Percentiles rank a stretch among this genome's conserved stretches.
Conservation (phyloP, 495 filamentous ascomycete species). For the Penicillium bovifimosum region DNA sequence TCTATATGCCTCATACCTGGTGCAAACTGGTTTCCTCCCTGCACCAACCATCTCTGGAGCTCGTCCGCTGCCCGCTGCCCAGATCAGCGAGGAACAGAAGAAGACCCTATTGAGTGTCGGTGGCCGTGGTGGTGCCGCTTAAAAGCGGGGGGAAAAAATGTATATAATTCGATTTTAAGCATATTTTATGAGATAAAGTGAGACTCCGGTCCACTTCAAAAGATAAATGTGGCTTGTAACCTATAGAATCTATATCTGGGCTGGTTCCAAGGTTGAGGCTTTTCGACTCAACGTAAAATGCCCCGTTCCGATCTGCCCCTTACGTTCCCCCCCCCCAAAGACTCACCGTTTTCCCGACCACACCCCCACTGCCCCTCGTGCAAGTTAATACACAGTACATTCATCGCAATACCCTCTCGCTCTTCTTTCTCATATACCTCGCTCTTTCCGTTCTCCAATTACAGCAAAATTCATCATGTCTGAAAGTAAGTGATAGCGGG, state of each 20-base stretch:
- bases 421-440: not conserved
- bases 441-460: not conserved
- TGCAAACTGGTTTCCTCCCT: conserved; percentile 64
- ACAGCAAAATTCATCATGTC: conserved; percentile 1
- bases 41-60: conserved; percentile 45
- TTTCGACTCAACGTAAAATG: not conserved
- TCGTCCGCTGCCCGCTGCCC: conserved; percentile 40
- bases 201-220: too few species aligned
- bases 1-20: conserved; percentile 66
- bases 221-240: not conserved
- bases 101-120: conserved; percentile 44
- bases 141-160: not conserved
- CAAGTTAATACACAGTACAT: conserved; percentile 4
- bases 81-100: conserved; percentile 47
- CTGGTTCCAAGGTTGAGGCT: not conserved
- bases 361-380: not conserved
- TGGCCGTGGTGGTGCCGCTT: conserved; percentile 41
- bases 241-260: not conserved
- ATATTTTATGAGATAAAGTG: not conserved
- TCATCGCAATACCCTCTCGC: not conserved
- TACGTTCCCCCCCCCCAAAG: not conserved
- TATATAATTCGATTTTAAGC: not conserved
- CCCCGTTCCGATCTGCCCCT: conserved; percentile 1
- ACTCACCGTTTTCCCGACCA: not conserved
- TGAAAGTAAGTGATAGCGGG: conserved; percentile 18